Evolutionary conservation across 108 stramenopile species (phyloP), one percentile per base, ranked within the genome.

Genomic region (Nitzschia inconspicua): DNA sequence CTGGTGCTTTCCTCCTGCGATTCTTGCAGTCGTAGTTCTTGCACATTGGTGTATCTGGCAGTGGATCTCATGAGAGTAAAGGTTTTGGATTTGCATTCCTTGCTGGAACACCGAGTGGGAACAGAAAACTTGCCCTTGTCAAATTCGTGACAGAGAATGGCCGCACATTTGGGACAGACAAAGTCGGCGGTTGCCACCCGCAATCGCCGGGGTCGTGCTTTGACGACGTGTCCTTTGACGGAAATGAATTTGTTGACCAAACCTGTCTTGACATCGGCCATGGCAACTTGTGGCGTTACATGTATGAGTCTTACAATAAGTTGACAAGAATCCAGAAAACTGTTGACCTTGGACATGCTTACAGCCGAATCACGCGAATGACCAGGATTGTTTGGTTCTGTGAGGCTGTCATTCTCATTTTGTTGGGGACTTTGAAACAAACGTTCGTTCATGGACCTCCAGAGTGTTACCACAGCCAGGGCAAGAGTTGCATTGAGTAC

Each of bases 21-120:
- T 79, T 97, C 93, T 60, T 98, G 97, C 61, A 98, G 76, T 63
- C 79, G 79, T 47, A 98, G 70, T 67, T 92, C 82, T 78, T 98
- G 97, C 6, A 84, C 76, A 72, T 98, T 95, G 58, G 83, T 88
- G 61, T 94, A 96, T 14, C 78, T 83, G 0, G 95, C 91, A 48
- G 90, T 82, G 39, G 72, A 65, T 46, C 92, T 59, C 26, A 73
- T 62, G 68, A 96, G 43, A 3, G 84, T 71, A 55, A 96, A 96
- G 28, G 56, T 74, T 34, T 70, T 61, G 31, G 70, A 73, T 14
- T 61, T 57, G 56, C 91, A 91, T 11, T 59, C 57, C 22, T 68
- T 72, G 43, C 29, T 58, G 31, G 49, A 18, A 59, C 97, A 98
- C 20, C 76, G 76, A 1, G 76, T 72, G 0, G 97, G 97, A 8